Evolutionary conservation across 345 rosid species (phyloP), one percentile per base, ranked within the genome.

Genomic region (Brassica carinata): DNA sequence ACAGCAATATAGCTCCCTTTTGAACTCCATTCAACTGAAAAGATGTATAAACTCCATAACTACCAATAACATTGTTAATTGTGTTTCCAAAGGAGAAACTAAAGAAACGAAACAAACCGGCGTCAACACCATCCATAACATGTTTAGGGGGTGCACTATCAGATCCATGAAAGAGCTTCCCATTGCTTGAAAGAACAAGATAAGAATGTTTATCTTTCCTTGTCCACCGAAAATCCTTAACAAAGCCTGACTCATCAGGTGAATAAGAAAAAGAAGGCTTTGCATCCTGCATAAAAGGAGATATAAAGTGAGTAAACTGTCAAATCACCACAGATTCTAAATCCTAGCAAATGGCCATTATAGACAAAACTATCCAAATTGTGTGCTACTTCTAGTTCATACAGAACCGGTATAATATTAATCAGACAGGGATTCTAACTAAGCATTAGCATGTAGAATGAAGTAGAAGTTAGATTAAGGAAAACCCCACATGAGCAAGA

Each of bases 181-280:
- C 87, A 63, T 75, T 18, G 72, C 83, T 86, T 6, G 94, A 90
- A 63, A 96, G 90, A 83, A 86, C 83, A 74, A 92, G 86, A 76
- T 81, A 92, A 19, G 98, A 86, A 74, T 76, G 82, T 63, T 88
- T 87, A 14, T 36, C 73, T 74, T 87, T 87, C 84, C 83, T 88
- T 38, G 86, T 85, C 98, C 99, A 96, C 27, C 76, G 77, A 33
- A 96, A 64, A 81, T 90, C 97, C 89, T 90, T 96, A 59, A 90
- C 82, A 75, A 83, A 79, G 82, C 86, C 87, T 7, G 87, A 72
- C 2, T 85, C 88, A 65, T 82, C 83, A 23, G 92, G 85, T 5
- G 92, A 81, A 80, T 87, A 81, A 26, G 88, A 86, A 77, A 72
- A 88, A 29, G 74, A 84, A 26, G 97, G 94, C 27, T 77, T 79